These are phyloP conservation scores for Phanerochaete carnosa DNA, from an alignment of 768 basidiomycete species.

Conservation along the genomic window DNA sequence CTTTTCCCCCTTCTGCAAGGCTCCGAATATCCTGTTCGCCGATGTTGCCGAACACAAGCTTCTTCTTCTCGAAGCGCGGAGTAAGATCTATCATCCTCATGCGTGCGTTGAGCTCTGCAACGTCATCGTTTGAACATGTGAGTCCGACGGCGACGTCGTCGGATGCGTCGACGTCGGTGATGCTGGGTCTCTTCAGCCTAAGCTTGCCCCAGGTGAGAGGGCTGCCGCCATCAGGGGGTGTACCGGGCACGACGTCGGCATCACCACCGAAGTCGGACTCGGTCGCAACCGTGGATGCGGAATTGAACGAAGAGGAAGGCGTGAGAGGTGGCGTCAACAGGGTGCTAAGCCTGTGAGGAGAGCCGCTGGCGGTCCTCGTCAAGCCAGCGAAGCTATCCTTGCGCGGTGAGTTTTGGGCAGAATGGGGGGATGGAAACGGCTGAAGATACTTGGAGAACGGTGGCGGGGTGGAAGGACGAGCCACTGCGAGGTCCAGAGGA, in stretches of 20 bases:
- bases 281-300: conserved; percentile 30
- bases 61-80: conserved; percentile 1
- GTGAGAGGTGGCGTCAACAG: conserved; percentile 65
- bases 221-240: conserved; percentile 16
- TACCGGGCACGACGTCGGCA: conserved; percentile 12
- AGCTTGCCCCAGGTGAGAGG: conserved; percentile 2
- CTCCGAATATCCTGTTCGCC: neutral
- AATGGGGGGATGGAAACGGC: neutral
- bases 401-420: conserved; percentile 16
- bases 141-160: conserved; percentile 4
- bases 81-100: neutral
- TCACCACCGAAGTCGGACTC: conserved; percentile 22
- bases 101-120: neutral
- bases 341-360: conserved; percentile 22
- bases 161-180: neutral
- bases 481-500: conserved; percentile 30
- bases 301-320: conserved; percentile 54
- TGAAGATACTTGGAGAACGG: neutral
- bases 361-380: conserved; percentile 9
- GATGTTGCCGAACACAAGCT: neutral
- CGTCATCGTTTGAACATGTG: neutral
- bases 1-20: neutral
- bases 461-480: conserved; percentile 14
- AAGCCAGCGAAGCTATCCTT: conserved; percentile 9
- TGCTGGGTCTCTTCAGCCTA: neutral